phyloP scores from a whole-genome alignment of 768 basidiomycete genomes.

The Symmetrospora coprosmae region DNA sequence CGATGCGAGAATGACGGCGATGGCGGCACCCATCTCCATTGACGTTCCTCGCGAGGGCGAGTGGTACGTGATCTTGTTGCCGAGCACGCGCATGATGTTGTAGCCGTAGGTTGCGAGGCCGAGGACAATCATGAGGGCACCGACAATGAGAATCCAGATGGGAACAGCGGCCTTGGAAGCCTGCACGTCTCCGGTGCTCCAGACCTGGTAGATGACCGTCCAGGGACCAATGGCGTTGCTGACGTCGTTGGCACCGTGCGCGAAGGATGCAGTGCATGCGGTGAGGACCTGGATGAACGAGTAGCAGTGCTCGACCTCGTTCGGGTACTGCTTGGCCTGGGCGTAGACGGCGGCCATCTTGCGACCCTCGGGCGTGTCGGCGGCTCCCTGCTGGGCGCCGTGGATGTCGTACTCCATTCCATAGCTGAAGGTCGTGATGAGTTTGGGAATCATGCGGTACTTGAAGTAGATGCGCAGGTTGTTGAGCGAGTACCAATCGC shows the following conservation, averaged over 20 bases:
- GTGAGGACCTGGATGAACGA: constrained; percentile 41
- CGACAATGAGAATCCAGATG: constrained; percentile 39
- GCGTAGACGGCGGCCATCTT: constrained; percentile 37
- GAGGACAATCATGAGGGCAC: constrained; percentile 33
- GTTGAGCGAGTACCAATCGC: constrained; percentile 36
- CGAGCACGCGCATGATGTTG: constrained; percentile 29
- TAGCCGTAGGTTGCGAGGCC: constrained; percentile 34
- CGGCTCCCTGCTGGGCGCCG: constrained; percentile 10
- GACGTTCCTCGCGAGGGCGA: constrained; percentile 41
- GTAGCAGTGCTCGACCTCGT: constrained; percentile 41
- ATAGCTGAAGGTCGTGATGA: constrained; percentile 23
- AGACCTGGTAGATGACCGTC: constrained; percentile 39
- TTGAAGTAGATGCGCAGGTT: constrained; percentile 38
- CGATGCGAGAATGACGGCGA: constrained; percentile 42
- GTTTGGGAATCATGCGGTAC: constrained; percentile 32
- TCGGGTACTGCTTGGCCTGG: constrained; percentile 37
- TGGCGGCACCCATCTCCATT: constrained; percentile 42
- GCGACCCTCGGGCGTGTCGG: constrained; percentile 31
- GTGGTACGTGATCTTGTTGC: constrained; percentile 39
- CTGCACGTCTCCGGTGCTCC: constrained; percentile 34
- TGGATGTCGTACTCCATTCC: constrained; percentile 33
- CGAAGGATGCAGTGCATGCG: constrained; percentile 41
- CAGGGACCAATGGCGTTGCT: constrained; percentile 38
- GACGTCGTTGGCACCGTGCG: constrained; percentile 42
- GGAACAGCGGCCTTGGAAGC: constrained; percentile 35